phyloP scores from a whole-genome alignment of 1,284 basidiomycete genomes.

The Mixia osmundae region DNA sequence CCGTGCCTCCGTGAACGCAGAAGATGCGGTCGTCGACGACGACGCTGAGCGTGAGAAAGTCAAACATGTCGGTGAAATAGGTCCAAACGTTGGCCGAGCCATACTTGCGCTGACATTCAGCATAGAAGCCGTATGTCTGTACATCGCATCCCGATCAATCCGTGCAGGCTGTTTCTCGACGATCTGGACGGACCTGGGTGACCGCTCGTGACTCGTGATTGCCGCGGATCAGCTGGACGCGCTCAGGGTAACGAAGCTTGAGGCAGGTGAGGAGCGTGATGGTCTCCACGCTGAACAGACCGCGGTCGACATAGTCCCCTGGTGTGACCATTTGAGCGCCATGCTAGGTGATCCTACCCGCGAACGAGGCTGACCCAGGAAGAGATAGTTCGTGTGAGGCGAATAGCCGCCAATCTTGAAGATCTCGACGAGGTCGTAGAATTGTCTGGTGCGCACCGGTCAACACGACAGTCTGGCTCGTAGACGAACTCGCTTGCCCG shows the following conservation, averaged over 20 bases:
- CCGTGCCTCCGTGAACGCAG: slow-evolving; percentile 81
- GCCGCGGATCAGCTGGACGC: slow-evolving; percentile 88
- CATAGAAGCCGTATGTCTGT: slow-evolving; percentile 97
- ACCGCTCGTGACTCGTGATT: slow-evolving; percentile 97
- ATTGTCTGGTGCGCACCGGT: slow-evolving; percentile 41
- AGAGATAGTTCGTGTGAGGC: slow-evolving; percentile 91
- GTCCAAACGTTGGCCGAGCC: slow-evolving; percentile 92
- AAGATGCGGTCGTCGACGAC: slow-evolving; percentile 99
- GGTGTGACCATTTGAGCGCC: slow-evolving; percentile 20
- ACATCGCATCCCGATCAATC: not conserved
- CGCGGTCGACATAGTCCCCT: slow-evolving; percentile 94
- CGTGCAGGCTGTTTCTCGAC: not conserved
- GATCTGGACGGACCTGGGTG: slow-evolving; percentile 46
- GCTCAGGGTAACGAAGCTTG: slow-evolving; percentile 87
- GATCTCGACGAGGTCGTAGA: slow-evolving; percentile 97
- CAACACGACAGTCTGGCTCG: not conserved
- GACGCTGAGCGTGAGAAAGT: slow-evolving; percentile 88
- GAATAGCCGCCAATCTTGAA: slow-evolving; percentile 94
- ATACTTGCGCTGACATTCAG: slow-evolving; percentile 94
- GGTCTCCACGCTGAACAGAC: slow-evolving; percentile 92
- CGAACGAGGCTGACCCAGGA: slow-evolving; percentile 28
- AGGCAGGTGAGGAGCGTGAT: slow-evolving; percentile 91
- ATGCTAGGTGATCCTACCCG: not conserved
- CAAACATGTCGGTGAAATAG: slow-evolving; percentile 99
- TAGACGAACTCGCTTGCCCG: slow-evolving; percentile 38